Conservation (phyloP, 768 basidiomycete genomes). For the Xerocomellus chrysenteron region DNA sequence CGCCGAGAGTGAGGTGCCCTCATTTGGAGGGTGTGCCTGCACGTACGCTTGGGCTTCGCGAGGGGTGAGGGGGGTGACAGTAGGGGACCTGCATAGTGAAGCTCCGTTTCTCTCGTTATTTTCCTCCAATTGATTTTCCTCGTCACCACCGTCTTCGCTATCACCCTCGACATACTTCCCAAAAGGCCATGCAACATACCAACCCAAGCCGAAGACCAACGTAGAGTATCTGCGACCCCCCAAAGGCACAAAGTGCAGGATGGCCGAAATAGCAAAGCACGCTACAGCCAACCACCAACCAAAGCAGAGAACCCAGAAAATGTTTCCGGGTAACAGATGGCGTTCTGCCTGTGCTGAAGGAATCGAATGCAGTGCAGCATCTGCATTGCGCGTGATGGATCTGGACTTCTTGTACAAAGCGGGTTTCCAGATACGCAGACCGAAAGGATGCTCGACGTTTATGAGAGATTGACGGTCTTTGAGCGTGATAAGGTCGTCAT, state of each 20-base stretch:
- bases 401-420: conserved; percentile 97
- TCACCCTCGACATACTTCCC: conserved; percentile 97
- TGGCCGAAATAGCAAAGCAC: conserved; percentile 63
- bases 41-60: conserved; percentile 12
- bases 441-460: conserved; percentile 98
- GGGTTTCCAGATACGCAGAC: conserved; percentile 99
- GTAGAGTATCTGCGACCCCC: conserved; percentile 84
- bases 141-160: conserved; percentile 41
- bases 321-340: conserved; percentile 90
- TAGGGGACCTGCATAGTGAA: conserved; percentile 43
- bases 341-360: conserved; percentile 93
- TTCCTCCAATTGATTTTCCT: conserved; percentile 35
- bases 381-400: conserved; percentile 93
- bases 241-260: conserved; percentile 72
- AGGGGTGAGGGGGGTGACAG: conserved; percentile 42
- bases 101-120: conserved; percentile 16
- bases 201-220: conserved; percentile 89
- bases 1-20: conserved; percentile 47
- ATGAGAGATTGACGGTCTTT: conserved; percentile 97
- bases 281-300: conserved; percentile 89
- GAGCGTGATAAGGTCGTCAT: conserved; percentile 88
- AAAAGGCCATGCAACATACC: conserved; percentile 98
- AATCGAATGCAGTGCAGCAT: conserved; percentile 87
- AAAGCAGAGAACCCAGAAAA: conserved; percentile 87
- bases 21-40: conserved; percentile 31